phyloP scores from a whole-genome alignment of 2,329 filamentous ascomycete genomes.

The Rhinocladiella similis region DNA sequence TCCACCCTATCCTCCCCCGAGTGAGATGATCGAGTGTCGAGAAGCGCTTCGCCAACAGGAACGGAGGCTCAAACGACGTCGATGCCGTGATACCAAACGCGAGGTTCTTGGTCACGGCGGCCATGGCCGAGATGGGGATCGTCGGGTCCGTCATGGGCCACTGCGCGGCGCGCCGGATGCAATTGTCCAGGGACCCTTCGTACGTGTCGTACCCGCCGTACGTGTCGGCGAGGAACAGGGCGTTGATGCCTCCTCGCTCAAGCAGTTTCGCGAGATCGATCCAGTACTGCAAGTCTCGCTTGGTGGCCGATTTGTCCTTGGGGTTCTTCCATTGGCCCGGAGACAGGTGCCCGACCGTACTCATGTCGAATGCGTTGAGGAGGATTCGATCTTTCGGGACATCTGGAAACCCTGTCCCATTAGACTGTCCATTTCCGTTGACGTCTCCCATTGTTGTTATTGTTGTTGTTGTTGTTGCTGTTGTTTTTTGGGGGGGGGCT shows the following conservation, averaged over 20 bases:
- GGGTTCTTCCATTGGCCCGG: conserved; percentile 71
- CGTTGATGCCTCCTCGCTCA: conserved; percentile 59
- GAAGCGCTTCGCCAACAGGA: conserved; percentile 62
- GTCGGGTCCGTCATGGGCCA: conserved; percentile 67
- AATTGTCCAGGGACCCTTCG: conserved; percentile 58
- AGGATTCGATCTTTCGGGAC: conserved; percentile 55
- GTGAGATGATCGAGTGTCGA: conserved; percentile 65
- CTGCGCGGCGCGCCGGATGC: conserved; percentile 62
- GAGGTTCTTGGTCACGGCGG: conserved; percentile 64
- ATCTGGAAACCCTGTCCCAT: not conserved
- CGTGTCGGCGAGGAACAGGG: conserved; percentile 64
- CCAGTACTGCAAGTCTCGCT: conserved; percentile 57
- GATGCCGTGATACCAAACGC: conserved; percentile 64
- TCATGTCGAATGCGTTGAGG: conserved; percentile 68
- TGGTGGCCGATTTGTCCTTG: conserved; percentile 60
- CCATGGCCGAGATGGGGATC: conserved; percentile 66
- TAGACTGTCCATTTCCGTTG: not conserved
- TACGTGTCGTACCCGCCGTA: conserved; percentile 42
- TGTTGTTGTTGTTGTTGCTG: no score
- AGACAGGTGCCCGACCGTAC: conserved; percentile 63
- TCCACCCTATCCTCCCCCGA: conserved; percentile 63
- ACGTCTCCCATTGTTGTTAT: not conserved
- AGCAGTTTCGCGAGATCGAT: conserved; percentile 56
- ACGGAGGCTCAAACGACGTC: conserved; percentile 64
- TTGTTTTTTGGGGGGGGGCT: no score